Conservation (phyloP, 306 rosid genomes). For the Trichosanthes cucumerina region DNA sequence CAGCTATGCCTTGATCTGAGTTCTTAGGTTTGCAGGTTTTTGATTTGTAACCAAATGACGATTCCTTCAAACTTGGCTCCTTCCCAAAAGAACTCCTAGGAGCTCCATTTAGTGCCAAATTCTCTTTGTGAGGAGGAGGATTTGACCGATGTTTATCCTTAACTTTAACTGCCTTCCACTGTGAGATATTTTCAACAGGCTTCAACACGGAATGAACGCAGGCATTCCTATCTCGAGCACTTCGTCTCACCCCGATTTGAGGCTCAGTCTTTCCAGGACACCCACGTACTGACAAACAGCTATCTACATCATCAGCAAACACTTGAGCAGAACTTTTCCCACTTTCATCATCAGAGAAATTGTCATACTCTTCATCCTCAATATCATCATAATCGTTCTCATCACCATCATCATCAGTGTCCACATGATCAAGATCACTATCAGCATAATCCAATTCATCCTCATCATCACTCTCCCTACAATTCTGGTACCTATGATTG, state of each 20-base stretch:
- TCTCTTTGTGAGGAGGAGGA: conserved; percentile 60
- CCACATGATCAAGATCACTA: conserved; percentile 49
- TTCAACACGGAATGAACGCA: conserved; percentile 75
- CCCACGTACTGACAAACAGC: conserved; percentile 16
- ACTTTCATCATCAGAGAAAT: conserved; percentile 16
- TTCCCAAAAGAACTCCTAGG: conserved; percentile 17
- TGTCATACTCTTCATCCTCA: conserved; percentile 19
- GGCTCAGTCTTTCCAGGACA: conserved; percentile 23
- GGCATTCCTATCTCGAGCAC: conserved; percentile 55
- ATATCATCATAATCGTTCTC: conserved; percentile 17
- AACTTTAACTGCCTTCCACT: conserved; percentile 63
- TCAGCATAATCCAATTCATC: conserved; percentile 40
- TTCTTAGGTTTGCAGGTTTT: conserved; percentile 30
- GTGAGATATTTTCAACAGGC: conserved; percentile 73
- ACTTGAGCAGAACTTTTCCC: conserved; percentile 16
- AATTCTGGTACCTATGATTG: conserved; percentile 74
- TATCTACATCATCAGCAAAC: conserved; percentile 35
- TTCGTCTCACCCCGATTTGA: conserved; percentile 25
- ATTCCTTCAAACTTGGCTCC: conserved; percentile 18
- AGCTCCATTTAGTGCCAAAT: conserved; percentile 26
- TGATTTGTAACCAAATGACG: conserved; percentile 31
- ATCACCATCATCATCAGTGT: background rate
- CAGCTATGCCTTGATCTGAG: conserved; percentile 41
- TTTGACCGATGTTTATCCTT: conserved; percentile 27
- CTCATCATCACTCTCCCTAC: conserved; percentile 69